These are phyloP conservation scores for Teratosphaeria zuluensis DNA, from an alignment of 2,329 filamentous ascomycete genomes.

Conservation along the genomic window DNA sequence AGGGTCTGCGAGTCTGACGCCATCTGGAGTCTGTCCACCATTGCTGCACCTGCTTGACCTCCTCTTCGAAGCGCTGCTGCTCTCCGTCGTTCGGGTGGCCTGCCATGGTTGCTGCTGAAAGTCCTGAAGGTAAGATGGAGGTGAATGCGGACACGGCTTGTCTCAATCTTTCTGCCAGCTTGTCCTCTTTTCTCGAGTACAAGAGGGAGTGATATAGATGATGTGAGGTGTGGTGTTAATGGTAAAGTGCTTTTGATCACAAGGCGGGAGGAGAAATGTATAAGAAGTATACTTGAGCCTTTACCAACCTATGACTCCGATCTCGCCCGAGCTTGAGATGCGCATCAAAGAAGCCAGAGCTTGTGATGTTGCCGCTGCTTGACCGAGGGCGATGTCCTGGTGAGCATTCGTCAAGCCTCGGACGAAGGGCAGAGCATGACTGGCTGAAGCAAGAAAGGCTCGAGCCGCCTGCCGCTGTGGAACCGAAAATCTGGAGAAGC, in stretches of 20 bases:
- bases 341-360: neutral
- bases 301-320: constrained; percentile 1
- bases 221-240: neutral
- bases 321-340: constrained; percentile 3
- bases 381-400: neutral
- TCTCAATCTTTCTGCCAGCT: constrained; percentile 27
- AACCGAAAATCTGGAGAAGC: neutral
- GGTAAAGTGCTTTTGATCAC: neutral
- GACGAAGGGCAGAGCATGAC: neutral
- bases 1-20: constrained; percentile 84
- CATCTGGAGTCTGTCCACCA: constrained; percentile 94
- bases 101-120: constrained; percentile 17
- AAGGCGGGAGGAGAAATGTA: neutral
- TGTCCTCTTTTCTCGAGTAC: constrained; percentile 5
- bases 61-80: constrained; percentile 65
- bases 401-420: neutral
- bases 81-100: constrained; percentile 45
- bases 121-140: constrained; percentile 16
- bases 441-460: neutral
- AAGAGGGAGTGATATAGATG: neutral
- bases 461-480: neutral
- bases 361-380: neutral
- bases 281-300: neutral
- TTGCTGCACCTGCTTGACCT: constrained; percentile 79
- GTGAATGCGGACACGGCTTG: constrained; percentile 22